Evolutionary conservation across 306 rosid species (phyloP), one percentile per base, ranked within the genome.

Genomic region (Carpinus viminea): DNA sequence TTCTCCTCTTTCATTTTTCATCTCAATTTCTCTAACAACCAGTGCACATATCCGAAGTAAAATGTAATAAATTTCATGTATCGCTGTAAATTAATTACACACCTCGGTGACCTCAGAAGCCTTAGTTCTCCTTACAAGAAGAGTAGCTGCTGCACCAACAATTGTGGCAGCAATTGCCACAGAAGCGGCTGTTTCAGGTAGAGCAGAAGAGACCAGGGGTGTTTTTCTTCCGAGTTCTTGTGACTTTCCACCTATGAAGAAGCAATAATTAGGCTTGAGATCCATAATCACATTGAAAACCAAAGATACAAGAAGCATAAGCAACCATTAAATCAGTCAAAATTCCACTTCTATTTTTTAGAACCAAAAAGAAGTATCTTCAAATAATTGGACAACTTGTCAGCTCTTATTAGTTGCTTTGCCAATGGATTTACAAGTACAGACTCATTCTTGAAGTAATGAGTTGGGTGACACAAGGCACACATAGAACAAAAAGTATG

Each of bases 111-210:
- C 43, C 82, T 82, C 89, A 20, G 96, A 54, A 73, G 84, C 57
- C 76, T 91, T 91, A 85, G 80, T 84, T 90, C 97, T 90, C 81
- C 82, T 78, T 54, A 84, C 88, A 72, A 95, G 87, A 84, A 92
- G 59, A 64, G 93, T 84, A 74, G 96, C 93, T 51, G 98, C 98
- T 60, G 93, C 91, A 31, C 98, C 97, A 45, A 92, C 91, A 3
- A 92, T 73, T 77, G 93, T 90, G 52, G 93, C 94, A 47, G 93
- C 93, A 20, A 92, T 86, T 9, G 90, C 98, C 78, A 91, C 83
- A 17, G 98, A 91, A 77, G 96, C 97, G 0, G 91, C 98, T 47
- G 98, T 90, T 83, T 92, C 98, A 2, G 93, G 97, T 71, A 95
- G 80, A 48, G 97, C 89, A 70, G 74, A 82, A 24, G 90, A 74